Evolutionary conservation across 352 stramenopile genomes (phyloP), one percentile per base, ranked within the genome.

Genomic region (Pythium volutum): DNA sequence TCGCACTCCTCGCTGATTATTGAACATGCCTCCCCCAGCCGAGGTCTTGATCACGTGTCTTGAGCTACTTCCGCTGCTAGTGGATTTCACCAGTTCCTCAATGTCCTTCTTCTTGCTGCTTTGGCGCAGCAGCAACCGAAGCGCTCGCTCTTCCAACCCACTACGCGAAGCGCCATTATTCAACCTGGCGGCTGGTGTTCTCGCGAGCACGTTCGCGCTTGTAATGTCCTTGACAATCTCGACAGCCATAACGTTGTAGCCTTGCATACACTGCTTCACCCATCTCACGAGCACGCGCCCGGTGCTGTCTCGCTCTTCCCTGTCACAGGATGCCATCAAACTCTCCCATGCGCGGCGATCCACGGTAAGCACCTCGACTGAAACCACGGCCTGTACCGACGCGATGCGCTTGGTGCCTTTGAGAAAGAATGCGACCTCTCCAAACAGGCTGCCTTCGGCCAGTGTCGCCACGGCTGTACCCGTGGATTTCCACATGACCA

Each of bases 401-500:
- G 83, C 79, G 47, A 86, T 87, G 27, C 82, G 80, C 5, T 79
- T 67, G 15, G 80, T 71, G 4, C 81, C 74, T 9, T 71, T 66
- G 20, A 92, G 53, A 36, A 92, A 92, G 57, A 92, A 92, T 8
- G 79, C 79, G 3, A 91, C 74, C 55, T 92, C 83, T 10, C 81
- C 83, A 56, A 92, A 92, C n/a, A 92, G 45, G 9, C 68, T 79
- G 3, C 79, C 81, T 18, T 79, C 53, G 0, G 66, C 71, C 6
- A 92, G 65, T 10, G 80, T 81, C 9, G 80, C 81, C 0, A 92
- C 79, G 0, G 78, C 79, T 9, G 77, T 88, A 22, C 78, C 76
- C 0, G 78, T 88, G 2, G 71, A 77, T 49, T 86, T 84, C 80
- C 80, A 90, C 34, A 88, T 66, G 8, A 90, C 80, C 65, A 86